Percentiles rank a stretch among this genome's conserved stretches.
Conservation (phyloP, 371 early-diverging fungal genomes). For the Rhizopus delemar region DNA sequence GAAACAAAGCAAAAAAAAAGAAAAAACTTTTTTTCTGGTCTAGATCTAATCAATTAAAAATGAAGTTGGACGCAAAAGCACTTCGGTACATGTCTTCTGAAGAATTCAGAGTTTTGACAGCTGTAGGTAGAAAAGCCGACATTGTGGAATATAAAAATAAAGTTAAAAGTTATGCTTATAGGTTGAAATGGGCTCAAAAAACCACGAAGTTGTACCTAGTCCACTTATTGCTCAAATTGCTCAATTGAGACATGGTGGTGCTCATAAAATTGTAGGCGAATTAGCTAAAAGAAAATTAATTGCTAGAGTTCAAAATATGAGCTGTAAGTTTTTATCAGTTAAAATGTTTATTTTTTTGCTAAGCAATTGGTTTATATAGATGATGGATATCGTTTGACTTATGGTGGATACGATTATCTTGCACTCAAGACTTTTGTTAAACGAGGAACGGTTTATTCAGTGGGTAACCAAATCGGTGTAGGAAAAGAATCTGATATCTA, state of each 20-base stretch:
- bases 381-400: slow-evolving; percentile 96
- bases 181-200: slow-evolving; percentile 96
- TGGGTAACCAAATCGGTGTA: slow-evolving; percentile 99
- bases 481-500: slow-evolving; percentile 99
- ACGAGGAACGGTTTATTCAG: slow-evolving; percentile 86
- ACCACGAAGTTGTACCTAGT: slow-evolving; percentile 96
- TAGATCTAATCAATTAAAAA: slow-evolving; percentile 36
- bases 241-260: slow-evolving; percentile 82
- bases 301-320: slow-evolving; percentile 82
- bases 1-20: neutral
- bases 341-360: neutral
- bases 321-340: slow-evolving; percentile 55
- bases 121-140: slow-evolving; percentile 55
- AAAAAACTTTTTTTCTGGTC: slow-evolving; percentile 5
- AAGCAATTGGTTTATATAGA: slow-evolving; percentile 47
- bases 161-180: slow-evolving; percentile 27
- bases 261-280: slow-evolving; percentile 80
- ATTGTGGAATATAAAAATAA: neutral
- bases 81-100: slow-evolving; percentile 91
- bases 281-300: slow-evolving; percentile 89
- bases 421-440: slow-evolving; percentile 94
- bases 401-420: slow-evolving; percentile 99
- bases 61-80: slow-evolving; percentile 95
- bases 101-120: slow-evolving; percentile 94
- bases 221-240: slow-evolving; percentile 87